A percentile compares a stretch with the other conserved stretches of the same genome.
Conservation (phyloP, 2,329 filamentous ascomycete genomes). For the Thelonectria rubi region DNA sequence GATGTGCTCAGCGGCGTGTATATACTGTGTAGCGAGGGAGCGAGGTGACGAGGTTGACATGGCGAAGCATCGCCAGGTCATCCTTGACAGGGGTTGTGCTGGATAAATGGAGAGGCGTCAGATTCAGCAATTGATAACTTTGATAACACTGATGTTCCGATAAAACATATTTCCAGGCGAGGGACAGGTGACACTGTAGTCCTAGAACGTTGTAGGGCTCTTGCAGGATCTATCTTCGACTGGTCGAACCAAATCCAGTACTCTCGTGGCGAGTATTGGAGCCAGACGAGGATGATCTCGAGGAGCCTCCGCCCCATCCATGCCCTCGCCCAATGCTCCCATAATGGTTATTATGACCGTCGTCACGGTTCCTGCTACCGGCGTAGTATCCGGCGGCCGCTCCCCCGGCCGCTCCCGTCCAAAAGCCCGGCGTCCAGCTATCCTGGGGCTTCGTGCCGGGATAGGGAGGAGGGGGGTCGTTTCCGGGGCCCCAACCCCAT, state of each 20-base stretch:
- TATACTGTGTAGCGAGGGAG: slow-evolving; percentile 36
- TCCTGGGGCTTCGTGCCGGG: slow-evolving; percentile 53
- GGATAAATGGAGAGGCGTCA: slow-evolving; percentile 42
- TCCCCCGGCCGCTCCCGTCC: slow-evolving; percentile 73
- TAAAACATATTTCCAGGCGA: no score
- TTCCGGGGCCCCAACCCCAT: slow-evolving; percentile 50
- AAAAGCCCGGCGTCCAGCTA: slow-evolving; percentile 78
- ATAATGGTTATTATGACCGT: slow-evolving; percentile 43
- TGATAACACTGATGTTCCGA: no score
- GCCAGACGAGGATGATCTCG: slow-evolving; percentile 48
- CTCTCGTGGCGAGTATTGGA: slow-evolving; percentile 66
- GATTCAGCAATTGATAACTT: slow-evolving; percentile 30
- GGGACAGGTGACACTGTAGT: no score
- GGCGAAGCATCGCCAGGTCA: background rate
- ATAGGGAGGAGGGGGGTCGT: slow-evolving; percentile 63
- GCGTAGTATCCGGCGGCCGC: slow-evolving; percentile 75
- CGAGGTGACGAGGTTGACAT: slow-evolving; percentile 3
- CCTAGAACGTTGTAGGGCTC: background rate
- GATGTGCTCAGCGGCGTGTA: slow-evolving; percentile 33
- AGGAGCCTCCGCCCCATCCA: slow-evolving; percentile 44
- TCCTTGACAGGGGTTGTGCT: slow-evolving; percentile 31
- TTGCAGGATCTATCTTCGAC: slow-evolving; percentile 56
- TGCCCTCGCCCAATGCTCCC: slow-evolving; percentile 47
- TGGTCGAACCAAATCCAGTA: slow-evolving; percentile 78
- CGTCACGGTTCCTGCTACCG: slow-evolving; percentile 56